A percentile compares a stretch with the other conserved stretches of the same genome.
These are phyloP conservation scores for Globisporangium canariense DNA, from an alignment of 352 stramenopile species.

Conservation along the genomic window DNA sequence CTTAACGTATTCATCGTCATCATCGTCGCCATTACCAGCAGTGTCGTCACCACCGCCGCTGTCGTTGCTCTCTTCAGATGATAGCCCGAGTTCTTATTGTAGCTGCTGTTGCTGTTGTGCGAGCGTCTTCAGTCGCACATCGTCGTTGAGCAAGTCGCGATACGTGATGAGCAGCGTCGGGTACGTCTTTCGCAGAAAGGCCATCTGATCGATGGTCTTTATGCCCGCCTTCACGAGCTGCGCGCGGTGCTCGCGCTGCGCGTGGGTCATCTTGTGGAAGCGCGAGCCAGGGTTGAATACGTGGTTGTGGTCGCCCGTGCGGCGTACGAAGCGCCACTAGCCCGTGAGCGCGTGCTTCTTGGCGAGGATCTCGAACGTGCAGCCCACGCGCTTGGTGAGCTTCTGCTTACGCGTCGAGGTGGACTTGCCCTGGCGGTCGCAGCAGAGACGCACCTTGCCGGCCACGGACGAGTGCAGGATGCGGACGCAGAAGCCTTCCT, in stretches of 20 bases:
- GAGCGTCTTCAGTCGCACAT: neutral
- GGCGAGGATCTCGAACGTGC: slow-evolving; percentile 1
- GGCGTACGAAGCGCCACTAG: slow-evolving; percentile 4
- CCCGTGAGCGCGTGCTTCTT: slow-evolving; percentile 3
- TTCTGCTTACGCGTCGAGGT: neutral
- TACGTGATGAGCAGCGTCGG: slow-evolving; percentile 5
- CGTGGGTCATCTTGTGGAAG: slow-evolving; percentile 6
- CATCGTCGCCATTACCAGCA: neutral
- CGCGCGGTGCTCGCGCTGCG: slow-evolving; percentile 5
- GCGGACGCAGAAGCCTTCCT: neutral
- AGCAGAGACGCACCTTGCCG: slow-evolving; percentile 1
- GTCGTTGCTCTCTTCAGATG: neutral
- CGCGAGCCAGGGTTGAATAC: neutral
- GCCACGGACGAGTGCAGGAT: neutral
- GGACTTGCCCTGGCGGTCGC: slow-evolving; percentile 5
- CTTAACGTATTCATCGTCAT: neutral
- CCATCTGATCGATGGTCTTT: slow-evolving; percentile 3
- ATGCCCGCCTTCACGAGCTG: neutral
- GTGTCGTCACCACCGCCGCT: neutral
- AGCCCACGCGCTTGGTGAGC: slow-evolving; percentile 8
- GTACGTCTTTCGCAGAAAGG: slow-evolving; percentile 3
- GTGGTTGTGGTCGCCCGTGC: slow-evolving; percentile 1
- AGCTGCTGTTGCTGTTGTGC: neutral
- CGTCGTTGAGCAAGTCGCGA: slow-evolving; percentile 1
- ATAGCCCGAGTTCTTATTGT: neutral